phyloP scores from a whole-genome alignment of 2,329 filamentous ascomycete genomes.

The Alternaria viburni region DNA sequence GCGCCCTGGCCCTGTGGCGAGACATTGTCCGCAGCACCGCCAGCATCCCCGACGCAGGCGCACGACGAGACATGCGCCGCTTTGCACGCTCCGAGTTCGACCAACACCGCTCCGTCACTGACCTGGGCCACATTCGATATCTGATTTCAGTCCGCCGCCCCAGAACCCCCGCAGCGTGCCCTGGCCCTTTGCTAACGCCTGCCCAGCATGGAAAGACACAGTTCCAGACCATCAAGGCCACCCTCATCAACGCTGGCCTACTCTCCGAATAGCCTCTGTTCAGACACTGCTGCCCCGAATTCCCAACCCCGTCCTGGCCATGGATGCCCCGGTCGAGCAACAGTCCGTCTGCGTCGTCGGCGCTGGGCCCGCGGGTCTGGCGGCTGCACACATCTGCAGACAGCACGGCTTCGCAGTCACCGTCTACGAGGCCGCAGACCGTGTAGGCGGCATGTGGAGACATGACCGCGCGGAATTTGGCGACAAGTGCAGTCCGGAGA shows the following conservation, averaged over 20 bases:
- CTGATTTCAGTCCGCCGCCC: slow-evolving; percentile 50
- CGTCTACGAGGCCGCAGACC: slow-evolving; percentile 69
- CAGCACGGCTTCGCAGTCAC: slow-evolving; percentile 70
- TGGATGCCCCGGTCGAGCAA: slow-evolving; percentile 14
- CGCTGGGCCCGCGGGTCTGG: slow-evolving; percentile 54
- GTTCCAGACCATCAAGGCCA: slow-evolving; percentile 55
- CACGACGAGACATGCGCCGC: slow-evolving; percentile 52
- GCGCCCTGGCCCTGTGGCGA: slow-evolving; percentile 55
- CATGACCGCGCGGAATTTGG: slow-evolving; percentile 50
- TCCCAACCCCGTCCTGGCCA: neutral
- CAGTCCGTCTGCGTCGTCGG: slow-evolving; percentile 52
- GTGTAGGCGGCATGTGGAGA: slow-evolving; percentile 82
- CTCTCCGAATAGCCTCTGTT: slow-evolving; percentile 26
- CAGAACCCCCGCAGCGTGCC: neutral
- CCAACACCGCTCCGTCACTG: slow-evolving; percentile 53
- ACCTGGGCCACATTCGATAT: slow-evolving; percentile 58
- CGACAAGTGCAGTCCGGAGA: slow-evolving; percentile 67
- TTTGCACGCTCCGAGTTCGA: slow-evolving; percentile 59
- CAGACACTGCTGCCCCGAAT: neutral
- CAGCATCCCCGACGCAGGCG: slow-evolving; percentile 37
- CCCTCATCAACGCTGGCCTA: slow-evolving; percentile 43
- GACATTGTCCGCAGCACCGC: slow-evolving; percentile 54
- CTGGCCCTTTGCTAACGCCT: slow-evolving; percentile 2
- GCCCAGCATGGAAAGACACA: slow-evolving; percentile 56
- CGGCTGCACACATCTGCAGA: slow-evolving; percentile 70